Evolutionary conservation across 2,329 filamentous ascomycete species (phyloP).

Genomic region (Mollisiaceae sp.): DNA sequence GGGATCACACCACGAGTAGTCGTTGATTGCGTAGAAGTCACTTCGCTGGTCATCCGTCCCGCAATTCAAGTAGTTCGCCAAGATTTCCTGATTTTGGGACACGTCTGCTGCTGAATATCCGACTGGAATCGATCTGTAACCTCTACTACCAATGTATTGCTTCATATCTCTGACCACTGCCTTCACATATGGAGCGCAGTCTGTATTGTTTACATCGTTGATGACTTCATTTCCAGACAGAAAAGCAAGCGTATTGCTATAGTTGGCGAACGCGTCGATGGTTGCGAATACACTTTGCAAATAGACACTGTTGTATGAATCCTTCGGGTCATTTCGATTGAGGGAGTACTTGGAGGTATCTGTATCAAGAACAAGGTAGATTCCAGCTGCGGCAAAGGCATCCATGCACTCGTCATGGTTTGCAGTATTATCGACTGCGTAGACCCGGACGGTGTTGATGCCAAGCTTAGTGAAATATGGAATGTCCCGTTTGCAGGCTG

Average conservation of each 20-base stretch:
- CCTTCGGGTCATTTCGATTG: slow-evolving; percentile 2
- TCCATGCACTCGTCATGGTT: slow-evolving; percentile 74
- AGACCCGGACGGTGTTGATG: slow-evolving; percentile 75
- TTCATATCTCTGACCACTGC: slow-evolving; percentile 63
- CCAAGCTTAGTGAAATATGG: slow-evolving; percentile 55
- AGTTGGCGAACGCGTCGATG: slow-evolving; percentile 69
- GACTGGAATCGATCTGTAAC: slow-evolving; percentile 57
- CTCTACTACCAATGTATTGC: slow-evolving; percentile 54
- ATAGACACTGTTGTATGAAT: slow-evolving; percentile 72
- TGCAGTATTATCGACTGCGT: slow-evolving; percentile 73
- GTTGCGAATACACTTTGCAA: slow-evolving; percentile 75
- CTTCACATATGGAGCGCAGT: slow-evolving; percentile 61
- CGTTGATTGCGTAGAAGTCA: slow-evolving; percentile 71
- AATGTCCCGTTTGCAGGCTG: slow-evolving; percentile 17
- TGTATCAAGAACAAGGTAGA: slow-evolving; percentile 75
- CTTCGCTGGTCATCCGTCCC: slow-evolving; percentile 68
- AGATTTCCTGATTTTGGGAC: slow-evolving; percentile 61
- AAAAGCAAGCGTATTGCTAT: slow-evolving; percentile 70
- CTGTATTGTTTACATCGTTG: slow-evolving; percentile 57
- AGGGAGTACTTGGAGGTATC: slow-evolving; percentile 71
- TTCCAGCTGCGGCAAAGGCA: slow-evolving; percentile 68
- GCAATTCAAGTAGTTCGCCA: slow-evolving; percentile 75
- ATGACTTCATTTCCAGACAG: slow-evolving; percentile 66
- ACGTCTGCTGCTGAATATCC: slow-evolving; percentile 71
- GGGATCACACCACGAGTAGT: slow-evolving; percentile 70